Evolutionary conservation across 2,329 filamentous ascomycete genomes (phyloP).

Genomic region (Aspergillus unguis): DNA sequence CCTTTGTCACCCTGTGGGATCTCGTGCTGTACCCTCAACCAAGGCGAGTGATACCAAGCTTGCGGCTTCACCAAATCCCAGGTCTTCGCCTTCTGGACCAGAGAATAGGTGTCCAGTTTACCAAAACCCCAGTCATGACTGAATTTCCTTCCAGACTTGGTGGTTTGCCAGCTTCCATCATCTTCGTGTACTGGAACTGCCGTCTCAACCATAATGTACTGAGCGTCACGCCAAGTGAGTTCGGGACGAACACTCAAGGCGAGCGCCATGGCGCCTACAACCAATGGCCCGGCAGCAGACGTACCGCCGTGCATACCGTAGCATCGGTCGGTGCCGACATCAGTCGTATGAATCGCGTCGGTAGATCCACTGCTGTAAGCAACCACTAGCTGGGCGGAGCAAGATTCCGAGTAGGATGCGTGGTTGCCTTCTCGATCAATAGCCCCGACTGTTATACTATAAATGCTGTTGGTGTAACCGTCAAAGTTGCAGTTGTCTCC

Average conservation of each 20-base stretch:
- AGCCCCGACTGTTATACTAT: slow-evolving; percentile 94
- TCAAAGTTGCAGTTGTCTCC: slow-evolving; percentile 99
- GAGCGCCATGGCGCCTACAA: slow-evolving; percentile 86
- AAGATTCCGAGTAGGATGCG: slow-evolving; percentile 94
- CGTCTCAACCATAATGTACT: slow-evolving; percentile 83
- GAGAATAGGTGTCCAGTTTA: slow-evolving; percentile 82
- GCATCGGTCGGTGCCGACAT: slow-evolving; percentile 80
- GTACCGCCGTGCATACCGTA: slow-evolving; percentile 85
- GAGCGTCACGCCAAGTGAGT: slow-evolving; percentile 88
- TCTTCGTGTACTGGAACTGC: slow-evolving; percentile 76
- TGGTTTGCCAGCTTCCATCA: slow-evolving; percentile 74
- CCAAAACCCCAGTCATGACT: slow-evolving; percentile 96
- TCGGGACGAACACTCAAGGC: slow-evolving; percentile 82
- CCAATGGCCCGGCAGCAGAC: slow-evolving; percentile 89
- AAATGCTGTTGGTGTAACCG: slow-evolving; percentile 98
- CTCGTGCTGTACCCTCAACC: slow-evolving; percentile 80
- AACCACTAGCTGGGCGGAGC: slow-evolving; percentile 91
- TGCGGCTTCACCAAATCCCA: slow-evolving; percentile 92
- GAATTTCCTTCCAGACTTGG: slow-evolving; percentile 76
- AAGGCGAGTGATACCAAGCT: slow-evolving; percentile 89
- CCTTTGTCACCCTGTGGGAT: slow-evolving; percentile 85
- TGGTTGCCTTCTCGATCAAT: slow-evolving; percentile 84
- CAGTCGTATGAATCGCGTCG: slow-evolving; percentile 93
- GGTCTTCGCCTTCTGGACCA: slow-evolving; percentile 79
- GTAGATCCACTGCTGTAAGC: slow-evolving; percentile 90